Conservation (phyloP, 2,329 filamentous ascomycete species). For the Sporothrix pallida region DNA sequence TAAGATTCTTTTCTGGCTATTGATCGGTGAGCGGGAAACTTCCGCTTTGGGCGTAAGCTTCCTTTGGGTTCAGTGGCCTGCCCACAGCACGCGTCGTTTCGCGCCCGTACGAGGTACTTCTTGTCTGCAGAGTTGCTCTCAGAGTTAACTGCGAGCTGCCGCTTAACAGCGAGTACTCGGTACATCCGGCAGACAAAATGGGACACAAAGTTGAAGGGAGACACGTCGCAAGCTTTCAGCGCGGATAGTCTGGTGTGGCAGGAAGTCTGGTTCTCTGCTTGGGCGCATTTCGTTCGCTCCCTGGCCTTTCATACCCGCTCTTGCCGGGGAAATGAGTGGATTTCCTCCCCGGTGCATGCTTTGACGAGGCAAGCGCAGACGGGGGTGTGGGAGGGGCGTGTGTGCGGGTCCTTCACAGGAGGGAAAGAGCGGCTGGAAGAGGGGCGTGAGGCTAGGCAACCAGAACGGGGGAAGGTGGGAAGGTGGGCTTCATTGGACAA, state of each 20-base stretch:
- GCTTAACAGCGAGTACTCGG: neutral
- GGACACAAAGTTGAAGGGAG: neutral
- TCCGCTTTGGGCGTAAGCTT: slow-evolving; percentile 24
- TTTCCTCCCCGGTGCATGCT: slow-evolving; percentile 26
- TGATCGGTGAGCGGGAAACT: slow-evolving; percentile 25
- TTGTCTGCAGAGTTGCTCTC: too few species aligned
- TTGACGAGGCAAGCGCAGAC: slow-evolving; percentile 38
- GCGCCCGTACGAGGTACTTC: slow-evolving; percentile 14
- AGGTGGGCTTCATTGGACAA: neutral
- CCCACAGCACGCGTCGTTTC: neutral
- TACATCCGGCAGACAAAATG: slow-evolving; percentile 14
- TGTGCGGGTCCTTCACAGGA: neutral
- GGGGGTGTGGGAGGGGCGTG: slow-evolving; percentile 24
- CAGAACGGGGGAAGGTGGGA: slow-evolving; percentile 12
- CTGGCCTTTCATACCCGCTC: slow-evolving; percentile 27
- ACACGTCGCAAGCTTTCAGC: slow-evolving; percentile 23
- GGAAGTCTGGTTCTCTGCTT: slow-evolving; percentile 1
- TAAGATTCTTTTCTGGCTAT: slow-evolving; percentile 9
- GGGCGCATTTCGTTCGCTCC: slow-evolving; percentile 27
- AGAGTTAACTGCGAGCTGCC: neutral
- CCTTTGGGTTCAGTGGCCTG: neutral
- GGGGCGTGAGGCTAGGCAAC: slow-evolving; percentile 12
- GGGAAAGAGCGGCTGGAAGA: slow-evolving; percentile 13
- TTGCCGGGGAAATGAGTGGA: slow-evolving; percentile 35
- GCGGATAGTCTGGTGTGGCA: slow-evolving; percentile 13